Percentiles rank a stretch among this genome's conserved stretches.
These are phyloP conservation scores for Neoscytalidium dimidiatum DNA, from an alignment of 2,329 filamentous ascomycete genomes.

Conservation along the genomic window DNA sequence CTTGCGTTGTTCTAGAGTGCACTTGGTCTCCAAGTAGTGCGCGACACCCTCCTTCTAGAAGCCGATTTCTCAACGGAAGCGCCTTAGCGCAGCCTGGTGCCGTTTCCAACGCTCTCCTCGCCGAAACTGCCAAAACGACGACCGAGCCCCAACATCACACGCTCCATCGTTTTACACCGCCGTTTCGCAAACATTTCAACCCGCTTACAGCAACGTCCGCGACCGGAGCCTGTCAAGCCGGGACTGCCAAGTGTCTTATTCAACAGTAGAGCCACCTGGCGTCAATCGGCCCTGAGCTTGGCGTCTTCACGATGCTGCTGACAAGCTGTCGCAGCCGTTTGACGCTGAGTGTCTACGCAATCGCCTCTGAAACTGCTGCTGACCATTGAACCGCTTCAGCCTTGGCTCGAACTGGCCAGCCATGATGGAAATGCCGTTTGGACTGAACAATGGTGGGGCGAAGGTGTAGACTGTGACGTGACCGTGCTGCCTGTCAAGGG, in stretches of 20 bases:
- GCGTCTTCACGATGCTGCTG: neutral
- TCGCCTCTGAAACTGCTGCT: neutral
- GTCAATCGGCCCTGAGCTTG: neutral
- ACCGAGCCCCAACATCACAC: neutral
- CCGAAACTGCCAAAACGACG: neutral
- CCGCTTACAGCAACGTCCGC: neutral
- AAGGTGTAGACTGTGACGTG: neutral
- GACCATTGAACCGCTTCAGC: neutral
- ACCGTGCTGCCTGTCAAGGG: neutral
- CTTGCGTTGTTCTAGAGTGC: no score
- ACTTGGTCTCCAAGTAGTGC: no score
- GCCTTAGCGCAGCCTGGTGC: neutral
- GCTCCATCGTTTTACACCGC: neutral
- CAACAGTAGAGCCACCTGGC: neutral
- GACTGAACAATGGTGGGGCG: neutral
- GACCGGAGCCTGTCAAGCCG: neutral
- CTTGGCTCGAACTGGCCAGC: neutral
- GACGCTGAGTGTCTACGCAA: neutral
- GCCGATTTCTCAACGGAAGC: slow-evolving; percentile 46
- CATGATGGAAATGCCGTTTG: neutral
- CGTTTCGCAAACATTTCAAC: neutral
- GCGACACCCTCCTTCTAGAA: no score
- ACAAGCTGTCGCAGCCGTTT: neutral
- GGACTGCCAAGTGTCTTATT: neutral
- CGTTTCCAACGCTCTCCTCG: neutral